Percentiles rank a stretch among this genome's conserved stretches.
These are phyloP conservation scores for Agrocybe praecox DNA, from an alignment of 768 basidiomycete species.

Conservation along the genomic window DNA sequence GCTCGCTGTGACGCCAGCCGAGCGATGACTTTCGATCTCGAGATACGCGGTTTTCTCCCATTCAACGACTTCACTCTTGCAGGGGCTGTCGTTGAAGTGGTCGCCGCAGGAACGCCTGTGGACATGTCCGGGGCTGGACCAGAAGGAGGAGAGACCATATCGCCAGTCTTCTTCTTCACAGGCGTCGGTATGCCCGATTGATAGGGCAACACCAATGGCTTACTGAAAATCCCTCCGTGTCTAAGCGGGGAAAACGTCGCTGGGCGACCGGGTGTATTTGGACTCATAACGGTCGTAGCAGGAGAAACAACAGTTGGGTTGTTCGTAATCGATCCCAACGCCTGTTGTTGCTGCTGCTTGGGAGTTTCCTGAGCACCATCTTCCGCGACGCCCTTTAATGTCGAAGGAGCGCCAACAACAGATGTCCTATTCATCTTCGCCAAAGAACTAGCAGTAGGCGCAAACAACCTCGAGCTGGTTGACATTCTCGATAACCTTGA, in stretches of 20 bases:
- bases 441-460: conserved; percentile 78
- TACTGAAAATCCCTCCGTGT: conserved; percentile 49
- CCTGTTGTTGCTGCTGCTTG: conserved; percentile 48
- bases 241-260: conserved; percentile 27
- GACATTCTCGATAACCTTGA: conserved; percentile 26
- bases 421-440: conserved; percentile 49
- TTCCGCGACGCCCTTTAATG: conserved; percentile 3
- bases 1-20: conserved; percentile 74
- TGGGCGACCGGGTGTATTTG: background rate
- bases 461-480: conserved; percentile 53
- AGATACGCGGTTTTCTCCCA: conserved; percentile 74
- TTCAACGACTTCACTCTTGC: conserved; percentile 32
- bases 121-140: background rate
- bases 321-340: conserved; percentile 39
- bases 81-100: background rate
- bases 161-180: conserved; percentile 23
- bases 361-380: conserved; percentile 12
- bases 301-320: conserved; percentile 20
- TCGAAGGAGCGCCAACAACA: background rate
- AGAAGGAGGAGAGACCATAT: background rate
- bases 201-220: conserved; percentile 40
- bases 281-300: background rate
- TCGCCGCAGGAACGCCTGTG: background rate
- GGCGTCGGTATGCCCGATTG: conserved; percentile 38
- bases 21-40: conserved; percentile 80